A percentile compares a stretch with the other conserved stretches of the same genome.
phyloP scores from a whole-genome alignment of 192 early-diverging fungal genomes.

The Backusella morwellensis region DNA sequence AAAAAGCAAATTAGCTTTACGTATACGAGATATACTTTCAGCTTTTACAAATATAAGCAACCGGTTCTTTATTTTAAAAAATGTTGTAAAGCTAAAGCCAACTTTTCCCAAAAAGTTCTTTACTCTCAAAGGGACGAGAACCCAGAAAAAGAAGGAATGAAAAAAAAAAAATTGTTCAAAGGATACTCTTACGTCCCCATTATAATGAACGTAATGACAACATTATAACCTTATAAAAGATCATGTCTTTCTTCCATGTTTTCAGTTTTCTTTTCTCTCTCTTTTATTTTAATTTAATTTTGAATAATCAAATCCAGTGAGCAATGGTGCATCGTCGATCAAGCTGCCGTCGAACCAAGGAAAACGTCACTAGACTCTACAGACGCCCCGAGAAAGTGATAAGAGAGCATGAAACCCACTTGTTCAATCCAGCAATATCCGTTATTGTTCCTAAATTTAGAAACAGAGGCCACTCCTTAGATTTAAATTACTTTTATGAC shows the following conservation, averaged over 20 bases:
- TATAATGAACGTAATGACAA: neutral
- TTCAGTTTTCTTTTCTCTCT: neutral
- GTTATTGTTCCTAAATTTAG: neutral
- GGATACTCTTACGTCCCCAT: neutral
- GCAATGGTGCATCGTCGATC: neutral
- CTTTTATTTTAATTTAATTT: neutral
- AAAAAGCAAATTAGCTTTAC: no score
- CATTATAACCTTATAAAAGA: no score
- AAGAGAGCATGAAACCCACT: neutral
- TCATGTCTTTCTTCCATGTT: neutral
- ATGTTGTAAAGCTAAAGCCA: no score
- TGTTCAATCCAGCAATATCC: neutral
- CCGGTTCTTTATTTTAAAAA: no score
- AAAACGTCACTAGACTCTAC: neutral
- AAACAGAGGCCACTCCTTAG: neutral
- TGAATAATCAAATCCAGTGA: neutral
- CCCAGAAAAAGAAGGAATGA: no score
- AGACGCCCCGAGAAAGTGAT: neutral
- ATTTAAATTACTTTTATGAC: neutral
- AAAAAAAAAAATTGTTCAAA: neutral
- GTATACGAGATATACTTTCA: no score
- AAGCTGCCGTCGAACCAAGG: neutral
- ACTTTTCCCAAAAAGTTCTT: no score
- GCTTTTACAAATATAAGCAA: no score
- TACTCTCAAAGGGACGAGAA: no score